Evolutionary conservation across 208 protist genomes (phyloP).

Genomic region (Leishmania tropica): DNA sequence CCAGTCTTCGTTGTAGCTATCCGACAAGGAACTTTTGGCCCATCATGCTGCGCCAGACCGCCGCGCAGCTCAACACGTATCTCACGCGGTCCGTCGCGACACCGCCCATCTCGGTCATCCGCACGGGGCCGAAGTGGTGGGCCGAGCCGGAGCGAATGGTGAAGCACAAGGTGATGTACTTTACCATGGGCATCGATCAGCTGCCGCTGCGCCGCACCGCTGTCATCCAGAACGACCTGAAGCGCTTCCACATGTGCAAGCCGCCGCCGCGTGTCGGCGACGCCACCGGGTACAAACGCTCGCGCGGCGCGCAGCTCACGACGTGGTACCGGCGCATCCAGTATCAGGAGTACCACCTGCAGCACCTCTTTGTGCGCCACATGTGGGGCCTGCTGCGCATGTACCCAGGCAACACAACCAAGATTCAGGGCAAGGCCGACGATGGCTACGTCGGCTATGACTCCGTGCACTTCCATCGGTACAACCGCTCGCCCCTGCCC

Average conservation of each 20-base stretch:
- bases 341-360: constrained; percentile 92
- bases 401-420: constrained; percentile 87
- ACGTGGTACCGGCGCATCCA: constrained; percentile 91
- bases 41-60: constrained; percentile 49
- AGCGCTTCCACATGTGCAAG: constrained; percentile 85
- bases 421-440: constrained; percentile 83
- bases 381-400: constrained; percentile 83
- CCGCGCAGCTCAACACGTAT: constrained; percentile 69
- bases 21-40: background rate
- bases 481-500: constrained; percentile 81
- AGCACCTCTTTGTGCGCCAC: constrained; percentile 90
- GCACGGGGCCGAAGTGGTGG: constrained; percentile 85
- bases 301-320: constrained; percentile 69
- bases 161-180: constrained; percentile 90
- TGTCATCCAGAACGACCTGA: constrained; percentile 81
- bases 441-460: constrained; percentile 91
- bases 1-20: background rate
- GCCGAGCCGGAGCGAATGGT: constrained; percentile 88
- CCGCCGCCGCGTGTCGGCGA: constrained; percentile 68
- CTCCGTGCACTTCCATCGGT: constrained; percentile 81
- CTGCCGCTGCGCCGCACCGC: constrained; percentile 86
- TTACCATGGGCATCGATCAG: constrained; percentile 88
- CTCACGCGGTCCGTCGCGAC: constrained; percentile 75
- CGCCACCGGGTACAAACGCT: constrained; percentile 86
- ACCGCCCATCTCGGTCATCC: constrained; percentile 82